Conservation (phyloP, 306 rosid species). For the Sphenostylis stenocarpa region DNA sequence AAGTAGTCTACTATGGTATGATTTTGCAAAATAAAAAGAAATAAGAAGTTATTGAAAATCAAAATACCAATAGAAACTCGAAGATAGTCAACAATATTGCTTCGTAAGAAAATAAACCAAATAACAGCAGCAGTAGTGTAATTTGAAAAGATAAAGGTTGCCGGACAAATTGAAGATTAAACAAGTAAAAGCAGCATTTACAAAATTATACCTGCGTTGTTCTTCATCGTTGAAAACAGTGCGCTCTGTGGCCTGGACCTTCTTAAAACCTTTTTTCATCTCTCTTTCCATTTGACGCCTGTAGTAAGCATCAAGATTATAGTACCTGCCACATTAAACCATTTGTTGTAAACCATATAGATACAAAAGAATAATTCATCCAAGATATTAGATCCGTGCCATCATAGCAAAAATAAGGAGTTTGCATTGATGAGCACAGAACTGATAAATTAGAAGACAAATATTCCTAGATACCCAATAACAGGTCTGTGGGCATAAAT, state of each 20-base stretch:
- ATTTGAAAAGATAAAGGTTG: not conserved
- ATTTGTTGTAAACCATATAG: conserved; percentile 19
- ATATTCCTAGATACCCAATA: not conserved
- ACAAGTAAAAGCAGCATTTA: conserved; percentile 8
- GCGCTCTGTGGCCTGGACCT: conserved; percentile 58
- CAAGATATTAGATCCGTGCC: conserved; percentile 15
- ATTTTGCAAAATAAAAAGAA: not conserved
- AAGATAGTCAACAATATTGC: not conserved
- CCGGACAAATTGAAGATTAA: conserved; percentile 5
- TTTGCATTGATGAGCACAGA: conserved; percentile 1
- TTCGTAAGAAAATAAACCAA: conserved; percentile 8
- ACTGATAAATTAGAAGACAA: not conserved
- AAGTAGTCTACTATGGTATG: not conserved
- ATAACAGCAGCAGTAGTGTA: not conserved
- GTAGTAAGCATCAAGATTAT: conserved; percentile 81
- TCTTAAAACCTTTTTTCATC: conserved; percentile 63
- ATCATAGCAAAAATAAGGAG: conserved; percentile 13
- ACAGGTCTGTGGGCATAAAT: not conserved
- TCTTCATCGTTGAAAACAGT: conserved; percentile 94
- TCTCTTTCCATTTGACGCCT: conserved; percentile 69
- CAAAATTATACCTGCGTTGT: conserved; percentile 66
- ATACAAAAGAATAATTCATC: not conserved
- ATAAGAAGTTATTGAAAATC: not conserved
- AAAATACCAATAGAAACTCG: not conserved
- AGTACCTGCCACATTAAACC: conserved; percentile 64